A percentile compares a stretch with the other conserved stretches of the same genome.
Conservation (phyloP, 2,329 filamentous ascomycete genomes). For the Dactylellina drechsleri region DNA sequence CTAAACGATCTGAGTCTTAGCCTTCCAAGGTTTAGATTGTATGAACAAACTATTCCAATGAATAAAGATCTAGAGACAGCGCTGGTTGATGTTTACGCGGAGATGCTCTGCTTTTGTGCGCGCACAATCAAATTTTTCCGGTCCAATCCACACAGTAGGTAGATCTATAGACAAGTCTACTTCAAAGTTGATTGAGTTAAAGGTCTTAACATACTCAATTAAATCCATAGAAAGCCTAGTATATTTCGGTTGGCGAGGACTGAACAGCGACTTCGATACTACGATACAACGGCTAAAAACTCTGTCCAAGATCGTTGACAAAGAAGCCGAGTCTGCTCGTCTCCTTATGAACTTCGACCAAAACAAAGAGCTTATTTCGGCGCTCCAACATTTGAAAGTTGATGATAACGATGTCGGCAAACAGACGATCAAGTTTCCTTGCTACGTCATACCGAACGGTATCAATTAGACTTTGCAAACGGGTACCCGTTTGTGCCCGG, state of each 20-base stretch:
- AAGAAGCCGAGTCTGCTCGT: slow-evolving; percentile 59
- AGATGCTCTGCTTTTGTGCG: slow-evolving; percentile 60
- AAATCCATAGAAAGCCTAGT: slow-evolving; percentile 37
- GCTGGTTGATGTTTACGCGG: slow-evolving; percentile 59
- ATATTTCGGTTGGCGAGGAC: slow-evolving; percentile 57
- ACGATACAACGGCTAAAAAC: slow-evolving; percentile 56
- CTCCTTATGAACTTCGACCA: slow-evolving; percentile 56
- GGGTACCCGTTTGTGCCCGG: no score
- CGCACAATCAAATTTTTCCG: slow-evolving; percentile 60
- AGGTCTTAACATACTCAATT: not conserved
- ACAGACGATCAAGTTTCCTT: not conserved
- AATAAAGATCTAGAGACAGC: slow-evolving; percentile 57
- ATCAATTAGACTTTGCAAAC: no score
- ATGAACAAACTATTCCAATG: slow-evolving; percentile 59
- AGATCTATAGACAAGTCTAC: not conserved
- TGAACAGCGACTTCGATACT: slow-evolving; percentile 57
- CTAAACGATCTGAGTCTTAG: slow-evolving; percentile 59
- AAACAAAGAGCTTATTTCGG: slow-evolving; percentile 38
- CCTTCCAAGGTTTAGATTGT: slow-evolving; percentile 59
- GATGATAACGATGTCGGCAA: not conserved
- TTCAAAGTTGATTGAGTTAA: not conserved
- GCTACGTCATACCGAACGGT: slow-evolving; percentile 20
- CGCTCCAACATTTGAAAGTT: slow-evolving; percentile 36
- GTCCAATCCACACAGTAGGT: slow-evolving; percentile 57
- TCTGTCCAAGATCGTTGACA: slow-evolving; percentile 58